Evolutionary conservation across 2,329 filamentous ascomycete genomes (phyloP), one percentile per base, ranked within the genome.

Genomic region (Pseudocercospora eumusae): DNA sequence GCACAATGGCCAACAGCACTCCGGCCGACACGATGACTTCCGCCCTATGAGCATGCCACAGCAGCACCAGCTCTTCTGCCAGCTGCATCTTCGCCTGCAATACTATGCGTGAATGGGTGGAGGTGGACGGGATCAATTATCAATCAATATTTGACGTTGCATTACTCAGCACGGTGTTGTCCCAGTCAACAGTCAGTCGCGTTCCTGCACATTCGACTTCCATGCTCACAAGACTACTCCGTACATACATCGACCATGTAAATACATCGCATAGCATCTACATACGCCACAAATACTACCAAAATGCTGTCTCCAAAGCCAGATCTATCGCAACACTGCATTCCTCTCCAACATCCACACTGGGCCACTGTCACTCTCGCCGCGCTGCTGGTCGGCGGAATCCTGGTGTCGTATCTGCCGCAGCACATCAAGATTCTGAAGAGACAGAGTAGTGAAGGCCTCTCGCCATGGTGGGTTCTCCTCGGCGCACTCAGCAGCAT

Each of bases 381-480:
- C 52, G 63, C 65, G 65, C 77, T 96, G 71, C 91, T 98, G 69
- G 82, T 98, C 64, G 75, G 96, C 69, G 93, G 93, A 61, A 93
- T 98, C 70, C 82, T 97, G 64, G 80, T 96, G 62, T 98, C 93
- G 33, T 99, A 99, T 79, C 84, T 98, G 2, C 95, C 95, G 0
- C 95, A 99, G 75, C 93, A 98, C 78, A 85, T 89, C 75, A 92
- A 95, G 72, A 98, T 99, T 77, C 91, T 96, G 69, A 82, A 85
- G 44, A 86, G 92, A 59, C 86, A 88, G 64, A 95, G 91, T 13
- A 96, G 93, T 21, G 93, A 96, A 75, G 95, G 95, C 65, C 93
- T 99, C 65, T 97, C 93, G 28, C 93, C 95, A 8, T 95, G 93
- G 77, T 99, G 96, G 74, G 88, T 99, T 66, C 85, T 98, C 1